Evolutionary conservation across 176 grass and related monocot genomes (phyloP).

Genomic region (Zoysia japonica): DNA sequence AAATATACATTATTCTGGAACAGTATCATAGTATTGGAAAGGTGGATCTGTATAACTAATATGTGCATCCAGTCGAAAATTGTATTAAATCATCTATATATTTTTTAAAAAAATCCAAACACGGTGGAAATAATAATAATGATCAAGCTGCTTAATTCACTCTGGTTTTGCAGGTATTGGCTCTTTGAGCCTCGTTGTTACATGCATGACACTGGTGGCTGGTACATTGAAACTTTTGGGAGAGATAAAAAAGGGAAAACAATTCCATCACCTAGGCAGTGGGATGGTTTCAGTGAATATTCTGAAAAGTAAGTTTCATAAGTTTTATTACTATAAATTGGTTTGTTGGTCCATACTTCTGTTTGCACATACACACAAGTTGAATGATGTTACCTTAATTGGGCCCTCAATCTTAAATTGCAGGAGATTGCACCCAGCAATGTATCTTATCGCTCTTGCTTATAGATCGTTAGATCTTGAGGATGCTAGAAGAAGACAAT

Average conservation of each 20-base stretch:
- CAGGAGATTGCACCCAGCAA: slow-evolving; percentile 96
- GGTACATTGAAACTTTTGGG: slow-evolving; percentile 95
- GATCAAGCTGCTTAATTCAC: slow-evolving; percentile 1
- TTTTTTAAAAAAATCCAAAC: background rate
- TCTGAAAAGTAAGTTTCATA: slow-evolving; percentile 72
- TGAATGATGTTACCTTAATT: background rate
- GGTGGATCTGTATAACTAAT: background rate
- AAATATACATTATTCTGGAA: background rate
- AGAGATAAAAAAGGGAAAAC: slow-evolving; percentile 71
- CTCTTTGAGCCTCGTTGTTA: slow-evolving; percentile 93
- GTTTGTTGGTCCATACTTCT: slow-evolving; percentile 5
- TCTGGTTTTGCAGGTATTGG: slow-evolving; percentile 73
- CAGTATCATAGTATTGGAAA: background rate
- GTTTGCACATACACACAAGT: background rate
- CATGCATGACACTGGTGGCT: slow-evolving; percentile 92
- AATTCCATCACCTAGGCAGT: slow-evolving; percentile 66
- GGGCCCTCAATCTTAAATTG: slow-evolving; percentile 33
- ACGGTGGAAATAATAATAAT: background rate
- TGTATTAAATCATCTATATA: background rate
- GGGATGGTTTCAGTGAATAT: slow-evolving; percentile 69
- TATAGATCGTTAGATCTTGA: slow-evolving; percentile 96
- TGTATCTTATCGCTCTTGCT: slow-evolving; percentile 81
- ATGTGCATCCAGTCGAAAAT: background rate
- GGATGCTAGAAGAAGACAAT: slow-evolving; percentile 64
- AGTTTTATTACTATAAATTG: slow-evolving; percentile 7